A percentile compares a stretch with the other conserved stretches of the same genome.
These are phyloP conservation scores for Clathrus columnatus DNA, from an alignment of 768 basidiomycete genomes.

Conservation along the genomic window DNA sequence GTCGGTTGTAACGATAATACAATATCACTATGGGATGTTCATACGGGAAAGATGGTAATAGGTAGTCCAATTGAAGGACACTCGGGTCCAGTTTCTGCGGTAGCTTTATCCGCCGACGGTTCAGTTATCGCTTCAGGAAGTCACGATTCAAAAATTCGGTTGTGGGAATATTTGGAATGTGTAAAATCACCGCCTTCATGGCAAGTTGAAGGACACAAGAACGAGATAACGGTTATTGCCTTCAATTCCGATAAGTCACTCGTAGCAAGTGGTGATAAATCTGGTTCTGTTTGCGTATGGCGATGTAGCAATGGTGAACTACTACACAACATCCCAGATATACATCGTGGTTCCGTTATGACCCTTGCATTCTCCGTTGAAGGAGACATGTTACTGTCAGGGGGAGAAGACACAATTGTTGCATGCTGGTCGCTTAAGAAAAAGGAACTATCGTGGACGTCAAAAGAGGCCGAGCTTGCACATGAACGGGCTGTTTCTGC, in stretches of 20 bases:
- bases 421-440: not conserved
- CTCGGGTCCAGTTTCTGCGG: slow-evolving; percentile 6
- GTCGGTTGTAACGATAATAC: not conserved
- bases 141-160: slow-evolving; percentile 4
- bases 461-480: not conserved
- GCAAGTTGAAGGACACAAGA: not conserved
- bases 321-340: not conserved
- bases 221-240: slow-evolving; percentile 5
- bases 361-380: not conserved
- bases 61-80: not conserved
- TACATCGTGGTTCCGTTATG: not conserved
- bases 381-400: not conserved
- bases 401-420: not conserved
- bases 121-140: slow-evolving; percentile 9
- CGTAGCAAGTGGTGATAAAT: slow-evolving; percentile 4
- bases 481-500: not conserved
- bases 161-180: slow-evolving; percentile 2
- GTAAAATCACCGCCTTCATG: not conserved
- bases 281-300: slow-evolving; percentile 10
- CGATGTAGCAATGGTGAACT: not conserved
- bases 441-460: not conserved
- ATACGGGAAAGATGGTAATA: not conserved
- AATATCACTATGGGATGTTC: not conserved
- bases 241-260: slow-evolving; percentile 9
- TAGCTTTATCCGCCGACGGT: slow-evolving; percentile 9